These are phyloP conservation scores for Panicum hallii DNA, from an alignment of 202 grass and related monocot species.

Conservation along the genomic window DNA sequence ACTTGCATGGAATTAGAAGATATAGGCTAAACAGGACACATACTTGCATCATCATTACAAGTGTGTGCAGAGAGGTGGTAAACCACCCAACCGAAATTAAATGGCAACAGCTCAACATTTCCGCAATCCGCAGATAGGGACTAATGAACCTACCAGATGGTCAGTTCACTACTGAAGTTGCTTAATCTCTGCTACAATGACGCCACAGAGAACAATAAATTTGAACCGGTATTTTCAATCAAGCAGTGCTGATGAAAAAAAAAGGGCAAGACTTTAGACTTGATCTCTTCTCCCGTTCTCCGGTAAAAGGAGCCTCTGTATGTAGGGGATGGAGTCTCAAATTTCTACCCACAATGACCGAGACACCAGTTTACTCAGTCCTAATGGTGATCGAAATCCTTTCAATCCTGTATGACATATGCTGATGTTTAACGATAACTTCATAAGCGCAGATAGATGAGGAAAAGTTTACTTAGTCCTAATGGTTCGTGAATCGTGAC, in stretches of 20 bases:
- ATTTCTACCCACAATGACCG: background rate
- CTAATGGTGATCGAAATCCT: background rate
- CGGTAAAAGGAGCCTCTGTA: background rate
- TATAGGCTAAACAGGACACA: no score
- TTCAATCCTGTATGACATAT: background rate
- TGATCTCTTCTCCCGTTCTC: slow-evolving; percentile 10
- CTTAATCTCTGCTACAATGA: background rate
- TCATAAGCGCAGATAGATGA: background rate
- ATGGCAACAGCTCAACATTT: background rate
- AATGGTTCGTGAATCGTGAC: background rate
- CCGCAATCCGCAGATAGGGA: background rate
- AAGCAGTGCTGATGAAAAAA: background rate
- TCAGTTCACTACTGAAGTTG: background rate
- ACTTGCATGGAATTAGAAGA: no score
- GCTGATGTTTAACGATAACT: slow-evolving; percentile 6
- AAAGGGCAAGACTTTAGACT: slow-evolving; percentile 30
- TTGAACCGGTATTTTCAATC: slow-evolving; percentile 5
- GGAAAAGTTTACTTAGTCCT: background rate
- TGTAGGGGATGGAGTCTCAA: background rate
- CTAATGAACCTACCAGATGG: background rate
- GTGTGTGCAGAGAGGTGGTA: background rate
- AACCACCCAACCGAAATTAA: background rate
- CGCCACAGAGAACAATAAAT: background rate
- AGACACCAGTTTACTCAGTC: background rate
- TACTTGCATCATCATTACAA: background rate